A percentile compares a stretch with the other conserved stretches of the same genome.
Conservation (phyloP, 2,329 filamentous ascomycete genomes). For the Ophiognomonia clavigignenti-juglandacearum region DNA sequence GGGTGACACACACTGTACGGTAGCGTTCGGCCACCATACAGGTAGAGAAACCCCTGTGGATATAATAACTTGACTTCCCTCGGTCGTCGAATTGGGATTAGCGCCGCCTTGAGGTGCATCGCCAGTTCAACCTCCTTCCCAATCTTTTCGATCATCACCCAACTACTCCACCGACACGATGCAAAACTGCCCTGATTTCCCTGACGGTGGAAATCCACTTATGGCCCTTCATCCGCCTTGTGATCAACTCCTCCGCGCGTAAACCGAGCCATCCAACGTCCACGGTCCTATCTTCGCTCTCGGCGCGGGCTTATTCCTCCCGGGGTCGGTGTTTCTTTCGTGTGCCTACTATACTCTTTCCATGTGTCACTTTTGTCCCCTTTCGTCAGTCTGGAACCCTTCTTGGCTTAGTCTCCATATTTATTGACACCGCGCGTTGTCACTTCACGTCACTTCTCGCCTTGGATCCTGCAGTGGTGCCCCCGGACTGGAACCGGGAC, state of each 20-base stretch:
- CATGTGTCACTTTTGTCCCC: constrained; percentile 1
- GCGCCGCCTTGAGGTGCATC: background rate
- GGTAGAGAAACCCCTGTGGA: too few species aligned
- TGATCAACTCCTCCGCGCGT: too few species aligned
- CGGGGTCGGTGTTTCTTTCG: background rate
- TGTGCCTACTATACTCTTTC: background rate
- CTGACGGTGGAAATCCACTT: too few species aligned
- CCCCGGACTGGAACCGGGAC: constrained; percentile 1
- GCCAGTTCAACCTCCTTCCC: background rate
- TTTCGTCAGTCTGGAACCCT: background rate
- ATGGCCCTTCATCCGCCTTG: too few species aligned
- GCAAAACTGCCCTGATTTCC: too few species aligned
- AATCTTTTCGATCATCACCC: background rate
- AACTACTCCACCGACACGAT: too few species aligned
- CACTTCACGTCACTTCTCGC: constrained; percentile 5
- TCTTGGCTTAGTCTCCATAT: constrained; percentile 9
- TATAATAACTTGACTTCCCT: background rate
- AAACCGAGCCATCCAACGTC: too few species aligned
- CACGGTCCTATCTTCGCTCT: too few species aligned
- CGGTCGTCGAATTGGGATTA: background rate
- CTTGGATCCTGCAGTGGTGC: constrained; percentile 9
- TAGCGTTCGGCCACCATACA: too few species aligned
- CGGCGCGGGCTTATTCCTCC: background rate
- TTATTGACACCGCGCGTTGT: constrained; percentile 9
- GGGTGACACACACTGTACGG: too few species aligned